Base-by-base conservation (phyloP, 352 stramenopile species). In the Lagenidium giganteum region DNA sequence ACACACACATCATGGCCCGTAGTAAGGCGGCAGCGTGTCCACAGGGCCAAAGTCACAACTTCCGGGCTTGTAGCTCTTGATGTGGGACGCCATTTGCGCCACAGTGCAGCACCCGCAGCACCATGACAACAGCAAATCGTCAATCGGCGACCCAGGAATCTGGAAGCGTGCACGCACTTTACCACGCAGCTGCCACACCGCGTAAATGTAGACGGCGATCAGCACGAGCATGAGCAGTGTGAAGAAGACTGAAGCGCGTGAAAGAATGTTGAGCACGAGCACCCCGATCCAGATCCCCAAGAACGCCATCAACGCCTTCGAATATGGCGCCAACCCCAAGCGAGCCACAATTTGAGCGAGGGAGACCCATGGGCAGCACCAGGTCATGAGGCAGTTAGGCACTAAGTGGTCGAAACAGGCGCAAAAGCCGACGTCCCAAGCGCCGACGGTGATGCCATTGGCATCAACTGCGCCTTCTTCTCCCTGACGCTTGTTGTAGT, bases 361-460 rank as follows among this genome's bases (percentile, higher is more conserved):
- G 13, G 68, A 58, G 34, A 82, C 64, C 36, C 67, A 83, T 2
- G 67, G 65, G 18, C 58, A 74, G 9, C 55, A 57, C 2, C 53
- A 66, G 23, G 70, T 62, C 65, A 81, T 72, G 27, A 63, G 56
- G 47, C 71, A 64, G 34, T 83, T 83, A 30, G 71, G 71, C 32
- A 74, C 48, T 32, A 57, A 45, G 37, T 71, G 66, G 21, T 67
- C 30, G 28, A 60, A 61, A 45, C 65, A 81, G 43, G 70, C 59
- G 44, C 62, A 76, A 13, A 83, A 45, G 3, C 54, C 51, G 1
- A 57, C 43, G 1, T 54, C 59, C 70, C 70, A 83, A 11, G 50
- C 44, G 17, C 64, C 64, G 0, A 57, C 41, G 21, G 40, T 39
- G 42, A 67, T 53, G 7, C n/a, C n/a, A n/a, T n/a, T n/a, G n/a